A percentile compares a stretch with the other conserved stretches of the same genome.
These are phyloP conservation scores for Eleusine coracana DNA, from an alignment of 176 grass and related monocot genomes.

Conservation along the genomic window DNA sequence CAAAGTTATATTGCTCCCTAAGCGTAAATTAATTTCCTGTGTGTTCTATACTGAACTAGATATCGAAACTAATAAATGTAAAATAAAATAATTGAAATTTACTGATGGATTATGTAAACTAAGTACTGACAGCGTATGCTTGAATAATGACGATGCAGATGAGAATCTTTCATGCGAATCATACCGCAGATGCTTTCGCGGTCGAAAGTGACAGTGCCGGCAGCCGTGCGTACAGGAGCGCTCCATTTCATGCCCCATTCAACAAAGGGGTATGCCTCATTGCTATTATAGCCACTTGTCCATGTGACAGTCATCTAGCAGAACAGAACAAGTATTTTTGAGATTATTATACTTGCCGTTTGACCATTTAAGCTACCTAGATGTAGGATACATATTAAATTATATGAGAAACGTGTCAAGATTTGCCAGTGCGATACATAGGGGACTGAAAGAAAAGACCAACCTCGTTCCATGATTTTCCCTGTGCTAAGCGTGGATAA, in stretches of 20 bases:
- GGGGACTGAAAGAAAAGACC: not conserved
- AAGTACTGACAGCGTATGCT: not conserved
- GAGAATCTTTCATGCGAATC: not conserved
- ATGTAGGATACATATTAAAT: not conserved
- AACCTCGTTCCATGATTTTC: conserved; percentile 88
- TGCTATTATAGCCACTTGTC: conserved; percentile 83
- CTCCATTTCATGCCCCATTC: conserved; percentile 72
- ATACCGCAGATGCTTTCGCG: conserved; percentile 78
- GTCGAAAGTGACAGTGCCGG: conserved; percentile 76
- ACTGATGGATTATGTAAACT: not conserved
- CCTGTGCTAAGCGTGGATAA: conserved; percentile 79
- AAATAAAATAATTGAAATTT: not conserved
- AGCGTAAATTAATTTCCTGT: not conserved
- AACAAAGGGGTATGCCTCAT: conserved; percentile 81
- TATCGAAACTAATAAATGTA: not conserved
- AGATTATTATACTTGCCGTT: not conserved
- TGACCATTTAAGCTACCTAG: not conserved
- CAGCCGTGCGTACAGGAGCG: conserved; percentile 37
- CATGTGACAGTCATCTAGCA: conserved; percentile 95
- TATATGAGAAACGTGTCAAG: not conserved
- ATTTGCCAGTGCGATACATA: not conserved
- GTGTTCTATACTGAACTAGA: not conserved
- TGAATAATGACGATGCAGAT: not conserved
- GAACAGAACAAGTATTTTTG: not conserved
- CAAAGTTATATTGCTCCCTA: not conserved